These are phyloP conservation scores for Eucommia ulmoides DNA, from an alignment of 257 asterid species.

Conservation along the genomic window DNA sequence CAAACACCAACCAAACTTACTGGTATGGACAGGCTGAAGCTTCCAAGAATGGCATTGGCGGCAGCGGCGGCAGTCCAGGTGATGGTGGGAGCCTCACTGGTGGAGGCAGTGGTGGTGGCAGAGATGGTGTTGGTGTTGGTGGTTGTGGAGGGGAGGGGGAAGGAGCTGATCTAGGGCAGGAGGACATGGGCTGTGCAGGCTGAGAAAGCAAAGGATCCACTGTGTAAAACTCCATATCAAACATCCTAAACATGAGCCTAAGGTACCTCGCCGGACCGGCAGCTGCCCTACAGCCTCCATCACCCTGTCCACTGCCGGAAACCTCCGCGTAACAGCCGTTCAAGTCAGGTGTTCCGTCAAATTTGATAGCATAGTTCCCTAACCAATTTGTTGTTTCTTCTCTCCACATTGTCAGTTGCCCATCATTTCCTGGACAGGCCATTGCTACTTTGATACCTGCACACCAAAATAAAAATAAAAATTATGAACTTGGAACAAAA, in stretches of 20 bases:
- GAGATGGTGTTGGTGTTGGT: constrained; percentile 17
- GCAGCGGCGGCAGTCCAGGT: constrained; percentile 14
- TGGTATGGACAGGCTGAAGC: constrained; percentile 73
- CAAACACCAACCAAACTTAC: constrained; percentile 30
- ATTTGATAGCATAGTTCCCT: constrained; percentile 53
- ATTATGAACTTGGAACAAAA: neutral
- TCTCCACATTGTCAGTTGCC: constrained; percentile 38
- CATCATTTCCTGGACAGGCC: constrained; percentile 70
- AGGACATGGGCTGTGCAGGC: constrained; percentile 60
- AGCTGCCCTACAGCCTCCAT: constrained; percentile 37
- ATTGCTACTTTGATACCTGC: constrained; percentile 65
- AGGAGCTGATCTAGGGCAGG: constrained; percentile 35
- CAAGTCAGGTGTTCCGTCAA: constrained; percentile 59
- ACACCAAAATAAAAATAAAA: too few species aligned
- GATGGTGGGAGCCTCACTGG: constrained; percentile 22
- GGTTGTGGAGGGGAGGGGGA: too few species aligned
- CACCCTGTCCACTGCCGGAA: constrained; percentile 30
- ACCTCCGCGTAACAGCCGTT: constrained; percentile 55
- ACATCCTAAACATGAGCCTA: constrained; percentile 44
- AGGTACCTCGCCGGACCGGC: constrained; percentile 46
- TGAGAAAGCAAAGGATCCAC: constrained; percentile 74
- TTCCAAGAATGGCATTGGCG: constrained; percentile 38
- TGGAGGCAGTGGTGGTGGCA: constrained; percentile 18
- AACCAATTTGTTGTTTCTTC: constrained; percentile 71
- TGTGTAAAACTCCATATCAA: constrained; percentile 51